Conservation (phyloP, 1,139 yeast genomes). For the Geotrichum siamense region DNA sequence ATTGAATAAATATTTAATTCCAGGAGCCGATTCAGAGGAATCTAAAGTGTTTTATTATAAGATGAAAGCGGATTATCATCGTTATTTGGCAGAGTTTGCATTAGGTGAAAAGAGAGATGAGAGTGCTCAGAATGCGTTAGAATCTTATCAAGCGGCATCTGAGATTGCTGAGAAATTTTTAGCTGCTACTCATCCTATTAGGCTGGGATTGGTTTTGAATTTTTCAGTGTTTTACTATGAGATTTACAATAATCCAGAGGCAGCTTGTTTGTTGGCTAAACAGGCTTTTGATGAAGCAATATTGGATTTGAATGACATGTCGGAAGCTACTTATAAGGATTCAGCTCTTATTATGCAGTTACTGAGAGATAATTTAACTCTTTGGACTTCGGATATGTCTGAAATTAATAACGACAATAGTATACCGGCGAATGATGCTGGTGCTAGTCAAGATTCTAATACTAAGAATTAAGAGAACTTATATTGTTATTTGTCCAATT, state of each 20-base stretch:
- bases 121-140: slow-evolving; percentile 87
- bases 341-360: slow-evolving; percentile 98
- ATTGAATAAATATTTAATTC: slow-evolving; percentile 80
- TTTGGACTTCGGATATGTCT: slow-evolving; percentile 96
- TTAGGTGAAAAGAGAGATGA: slow-evolving; percentile 83
- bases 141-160: slow-evolving; percentile 91
- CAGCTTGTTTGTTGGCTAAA: slow-evolving; percentile 97
- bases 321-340: slow-evolving; percentile 97
- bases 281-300: slow-evolving; percentile 99
- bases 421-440: slow-evolving; percentile 40
- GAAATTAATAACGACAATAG: slow-evolving; percentile 56
- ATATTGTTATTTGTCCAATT: too few species aligned
- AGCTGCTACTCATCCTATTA: slow-evolving; percentile 98
- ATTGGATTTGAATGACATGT: slow-evolving; percentile 94
- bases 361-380: slow-evolving; percentile 94
- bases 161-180: slow-evolving; percentile 95
- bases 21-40: slow-evolving; percentile 91
- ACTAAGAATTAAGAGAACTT: too few species aligned
- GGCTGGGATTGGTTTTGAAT: slow-evolving; percentile 95
- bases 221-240: slow-evolving; percentile 98
- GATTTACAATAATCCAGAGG: slow-evolving; percentile 94
- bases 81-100: slow-evolving; percentile 97
- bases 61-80: slow-evolving; percentile 99
- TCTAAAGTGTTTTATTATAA: slow-evolving; percentile 96
- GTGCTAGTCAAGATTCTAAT: too few species aligned